Evolutionary conservation across 1,139 yeast species (phyloP).

Genomic region (Magnusiomyces magnusii): DNA sequence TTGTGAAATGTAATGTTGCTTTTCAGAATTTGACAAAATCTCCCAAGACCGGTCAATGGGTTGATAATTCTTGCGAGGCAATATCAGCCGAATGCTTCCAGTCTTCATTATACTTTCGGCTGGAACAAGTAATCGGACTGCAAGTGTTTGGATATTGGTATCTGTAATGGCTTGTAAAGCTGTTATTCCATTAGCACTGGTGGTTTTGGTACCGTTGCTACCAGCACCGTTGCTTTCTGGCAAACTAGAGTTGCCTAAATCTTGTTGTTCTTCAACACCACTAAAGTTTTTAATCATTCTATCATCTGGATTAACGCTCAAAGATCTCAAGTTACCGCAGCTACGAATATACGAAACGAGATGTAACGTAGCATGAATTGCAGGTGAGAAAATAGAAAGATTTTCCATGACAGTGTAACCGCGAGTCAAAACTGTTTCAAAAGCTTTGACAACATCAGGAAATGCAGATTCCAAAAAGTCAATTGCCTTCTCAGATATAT

Average conservation of each 20-base stretch:
- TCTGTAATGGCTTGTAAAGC: neutral
- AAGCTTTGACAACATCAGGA: neutral
- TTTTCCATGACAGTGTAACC: neutral
- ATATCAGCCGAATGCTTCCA: neutral
- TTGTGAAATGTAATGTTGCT: neutral
- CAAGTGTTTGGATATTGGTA: neutral
- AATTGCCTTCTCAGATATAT: neutral
- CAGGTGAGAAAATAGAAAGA: neutral
- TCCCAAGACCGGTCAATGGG: conserved; percentile 3
- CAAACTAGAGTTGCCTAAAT: neutral
- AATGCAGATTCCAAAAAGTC: conserved; percentile 3
- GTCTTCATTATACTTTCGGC: neutral
- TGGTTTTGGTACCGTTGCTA: neutral
- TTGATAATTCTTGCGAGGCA: conserved; percentile 1
- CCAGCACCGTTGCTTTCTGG: neutral
- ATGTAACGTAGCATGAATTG: neutral
- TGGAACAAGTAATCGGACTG: conserved; percentile 1
- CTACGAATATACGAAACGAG: neutral
- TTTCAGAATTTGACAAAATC: neutral
- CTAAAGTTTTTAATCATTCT: neutral
- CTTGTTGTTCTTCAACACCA: conserved; percentile 3
- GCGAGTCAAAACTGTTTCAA: neutral
- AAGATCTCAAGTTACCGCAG: neutral
- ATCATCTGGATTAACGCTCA: neutral
- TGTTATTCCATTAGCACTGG: neutral